phyloP scores from a whole-genome alignment of 495 filamentous ascomycete species.

The Acidiella bohemica region DNA sequence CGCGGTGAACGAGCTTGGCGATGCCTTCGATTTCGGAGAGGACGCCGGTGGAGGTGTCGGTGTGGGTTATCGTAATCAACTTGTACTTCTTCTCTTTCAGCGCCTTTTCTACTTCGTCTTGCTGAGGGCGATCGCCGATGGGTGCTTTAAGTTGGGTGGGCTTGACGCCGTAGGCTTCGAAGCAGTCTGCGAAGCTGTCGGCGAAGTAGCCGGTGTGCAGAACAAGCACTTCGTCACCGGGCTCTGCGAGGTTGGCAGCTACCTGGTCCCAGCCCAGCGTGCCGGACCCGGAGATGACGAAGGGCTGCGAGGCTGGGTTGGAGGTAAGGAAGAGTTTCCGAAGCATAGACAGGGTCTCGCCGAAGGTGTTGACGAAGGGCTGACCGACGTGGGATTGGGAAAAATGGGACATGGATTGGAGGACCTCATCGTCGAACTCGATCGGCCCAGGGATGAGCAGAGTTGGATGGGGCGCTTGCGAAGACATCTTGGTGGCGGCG shows the following conservation, averaged over 20 bases:
- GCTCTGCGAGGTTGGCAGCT: slow-evolving; percentile 76
- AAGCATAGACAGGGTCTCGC: slow-evolving; percentile 74
- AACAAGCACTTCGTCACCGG: slow-evolving; percentile 79
- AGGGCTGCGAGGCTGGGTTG: slow-evolving; percentile 70
- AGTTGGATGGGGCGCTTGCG: slow-evolving; percentile 64
- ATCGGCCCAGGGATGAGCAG: slow-evolving; percentile 93
- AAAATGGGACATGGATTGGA: slow-evolving; percentile 89
- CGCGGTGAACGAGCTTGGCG: slow-evolving; percentile 63
- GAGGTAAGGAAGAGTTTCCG: slow-evolving; percentile 87
- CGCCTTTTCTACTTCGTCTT: slow-evolving; percentile 73
- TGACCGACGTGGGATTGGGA: slow-evolving; percentile 86
- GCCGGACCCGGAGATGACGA: slow-evolving; percentile 85
- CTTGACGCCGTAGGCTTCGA: slow-evolving; percentile 77
- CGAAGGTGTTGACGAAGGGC: slow-evolving; percentile 79
- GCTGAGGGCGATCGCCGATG: slow-evolving; percentile 76
- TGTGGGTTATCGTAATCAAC: slow-evolving; percentile 84
- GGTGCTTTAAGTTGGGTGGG: slow-evolving; percentile 80
- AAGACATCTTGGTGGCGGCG: slow-evolving; percentile 48
- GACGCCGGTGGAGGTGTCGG: slow-evolving; percentile 93
- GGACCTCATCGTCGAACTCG: slow-evolving; percentile 95
- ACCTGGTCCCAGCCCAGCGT: slow-evolving; percentile 96
- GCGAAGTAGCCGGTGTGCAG: slow-evolving; percentile 95
- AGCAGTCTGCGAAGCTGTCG: slow-evolving; percentile 84
- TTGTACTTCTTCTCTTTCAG: slow-evolving; percentile 84
- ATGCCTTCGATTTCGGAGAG: slow-evolving; percentile 77